phyloP scores from a whole-genome alignment of 192 early-diverging fungal species.

The Gigaspora rosea region DNA sequence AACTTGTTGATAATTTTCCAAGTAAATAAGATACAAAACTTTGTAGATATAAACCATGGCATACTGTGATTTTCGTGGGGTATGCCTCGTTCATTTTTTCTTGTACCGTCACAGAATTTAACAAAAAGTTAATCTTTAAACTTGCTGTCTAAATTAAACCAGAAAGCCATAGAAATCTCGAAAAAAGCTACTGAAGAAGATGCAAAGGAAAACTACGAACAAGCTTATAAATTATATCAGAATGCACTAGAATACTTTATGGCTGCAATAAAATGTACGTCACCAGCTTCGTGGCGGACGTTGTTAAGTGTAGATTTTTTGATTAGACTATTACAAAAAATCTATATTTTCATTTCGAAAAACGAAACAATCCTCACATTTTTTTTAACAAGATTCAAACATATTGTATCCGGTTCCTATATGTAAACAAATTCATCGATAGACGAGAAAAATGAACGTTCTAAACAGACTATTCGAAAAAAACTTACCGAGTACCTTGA shows the following conservation, averaged over 20 bases:
- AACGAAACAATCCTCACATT: not conserved
- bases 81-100: too few relatives aligned
- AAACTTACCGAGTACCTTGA: constrained; percentile 92
- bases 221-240: constrained; percentile 87
- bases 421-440: not conserved
- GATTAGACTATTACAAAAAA: not conserved
- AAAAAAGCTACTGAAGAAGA: constrained; percentile 94
- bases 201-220: constrained; percentile 83
- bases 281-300: not conserved
- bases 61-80: too few relatives aligned
- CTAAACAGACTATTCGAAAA: constrained; percentile 81
- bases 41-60: too few relatives aligned
- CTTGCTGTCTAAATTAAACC: too few relatives aligned
- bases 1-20: too few relatives aligned
- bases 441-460: constrained; percentile 95
- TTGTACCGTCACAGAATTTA: too few relatives aligned
- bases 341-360: not conserved
- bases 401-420: not conserved
- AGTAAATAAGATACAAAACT: too few relatives aligned
- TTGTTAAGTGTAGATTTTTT: not conserved
- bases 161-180: constrained; percentile 92
- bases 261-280: constrained; percentile 90
- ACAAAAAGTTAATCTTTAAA: too few relatives aligned
- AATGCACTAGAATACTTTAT: constrained; percentile 94
- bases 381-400: not conserved